Percentiles rank a stretch among this genome's conserved stretches.
Conservation (phyloP, 768 basidiomycete species). For the Paxillus ammoniavirescens region DNA sequence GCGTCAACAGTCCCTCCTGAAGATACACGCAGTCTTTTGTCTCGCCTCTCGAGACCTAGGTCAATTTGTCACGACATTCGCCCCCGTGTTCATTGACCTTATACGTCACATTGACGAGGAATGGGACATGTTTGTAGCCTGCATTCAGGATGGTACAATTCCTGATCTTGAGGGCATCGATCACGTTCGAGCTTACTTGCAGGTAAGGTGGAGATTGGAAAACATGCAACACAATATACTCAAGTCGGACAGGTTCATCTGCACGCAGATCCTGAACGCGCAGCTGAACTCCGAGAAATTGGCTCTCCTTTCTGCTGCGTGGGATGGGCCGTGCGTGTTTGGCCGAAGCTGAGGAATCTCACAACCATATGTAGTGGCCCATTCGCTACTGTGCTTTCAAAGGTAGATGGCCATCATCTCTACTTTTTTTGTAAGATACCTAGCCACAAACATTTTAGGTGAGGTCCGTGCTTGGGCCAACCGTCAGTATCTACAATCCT, state of each 20-base stretch:
- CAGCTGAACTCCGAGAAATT: constrained; percentile 13
- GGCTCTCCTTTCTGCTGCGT: constrained; percentile 9
- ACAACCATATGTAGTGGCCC: constrained; percentile 11
- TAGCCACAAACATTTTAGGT: constrained; percentile 3
- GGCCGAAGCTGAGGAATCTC: constrained; percentile 10
- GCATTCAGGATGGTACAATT: constrained; percentile 3
- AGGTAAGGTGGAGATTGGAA: neutral
- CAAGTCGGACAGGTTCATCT: constrained; percentile 1
- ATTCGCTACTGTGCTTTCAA: constrained; percentile 10
- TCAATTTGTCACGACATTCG: neutral
- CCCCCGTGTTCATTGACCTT: constrained; percentile 7
- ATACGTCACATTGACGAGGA: neutral
- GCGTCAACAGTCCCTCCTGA: constrained; percentile 4
- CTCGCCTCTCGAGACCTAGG: constrained; percentile 1
- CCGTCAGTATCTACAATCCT: neutral
- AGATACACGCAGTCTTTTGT: constrained; percentile 11
- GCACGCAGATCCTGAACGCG: constrained; percentile 4
- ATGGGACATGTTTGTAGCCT: constrained; percentile 4
- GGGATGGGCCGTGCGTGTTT: constrained; percentile 16
- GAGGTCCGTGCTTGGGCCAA: constrained; percentile 6
- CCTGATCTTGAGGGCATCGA: constrained; percentile 9
- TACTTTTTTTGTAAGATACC: neutral
- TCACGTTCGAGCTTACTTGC: constrained; percentile 1
- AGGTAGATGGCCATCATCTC: neutral
- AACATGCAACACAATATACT: neutral